Percentiles rank a stretch among this genome's conserved stretches.
Evolutionary conservation across 176 grass and related monocot species (phyloP).

Genomic region (Tillandsia leiboldiana): DNA sequence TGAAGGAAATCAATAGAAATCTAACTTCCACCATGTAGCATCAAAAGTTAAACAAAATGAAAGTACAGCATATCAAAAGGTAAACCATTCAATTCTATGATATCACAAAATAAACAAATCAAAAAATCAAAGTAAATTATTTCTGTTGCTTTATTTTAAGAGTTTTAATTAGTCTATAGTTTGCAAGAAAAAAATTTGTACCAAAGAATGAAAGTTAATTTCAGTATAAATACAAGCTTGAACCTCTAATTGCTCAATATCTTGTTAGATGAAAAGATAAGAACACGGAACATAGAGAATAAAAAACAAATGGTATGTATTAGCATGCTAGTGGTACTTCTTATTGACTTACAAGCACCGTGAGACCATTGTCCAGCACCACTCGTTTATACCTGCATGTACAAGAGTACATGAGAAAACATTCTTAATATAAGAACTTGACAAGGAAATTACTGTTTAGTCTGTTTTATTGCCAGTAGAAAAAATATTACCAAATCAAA

Average conservation of each 20-base stretch:
- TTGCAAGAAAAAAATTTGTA: background rate
- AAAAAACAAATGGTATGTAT: background rate
- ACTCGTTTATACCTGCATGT: slow-evolving; percentile 86
- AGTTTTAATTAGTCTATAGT: background rate
- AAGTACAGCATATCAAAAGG: background rate
- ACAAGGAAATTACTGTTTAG: background rate
- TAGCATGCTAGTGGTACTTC: background rate
- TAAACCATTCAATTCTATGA: background rate
- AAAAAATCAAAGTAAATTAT: too few species aligned
- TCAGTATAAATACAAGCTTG: background rate
- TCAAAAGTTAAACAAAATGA: background rate
- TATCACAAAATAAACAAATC: background rate
- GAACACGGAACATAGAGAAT: background rate
- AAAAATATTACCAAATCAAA: background rate
- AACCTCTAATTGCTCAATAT: slow-evolving; percentile 5
- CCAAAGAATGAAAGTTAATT: background rate
- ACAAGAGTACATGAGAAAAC: slow-evolving; percentile 19
- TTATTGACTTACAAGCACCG: slow-evolving; percentile 62
- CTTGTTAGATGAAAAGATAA: background rate
- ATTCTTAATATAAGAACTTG: slow-evolving; percentile 1
- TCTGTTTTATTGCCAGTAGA: background rate
- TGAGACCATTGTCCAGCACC: slow-evolving; percentile 82
- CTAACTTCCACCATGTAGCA: background rate
- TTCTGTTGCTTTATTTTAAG: too few species aligned
- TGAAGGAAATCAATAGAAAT: too few species aligned